Evolutionary conservation across 306 rosid species (phyloP).

Genomic region (Ziziphus jujuba): DNA sequence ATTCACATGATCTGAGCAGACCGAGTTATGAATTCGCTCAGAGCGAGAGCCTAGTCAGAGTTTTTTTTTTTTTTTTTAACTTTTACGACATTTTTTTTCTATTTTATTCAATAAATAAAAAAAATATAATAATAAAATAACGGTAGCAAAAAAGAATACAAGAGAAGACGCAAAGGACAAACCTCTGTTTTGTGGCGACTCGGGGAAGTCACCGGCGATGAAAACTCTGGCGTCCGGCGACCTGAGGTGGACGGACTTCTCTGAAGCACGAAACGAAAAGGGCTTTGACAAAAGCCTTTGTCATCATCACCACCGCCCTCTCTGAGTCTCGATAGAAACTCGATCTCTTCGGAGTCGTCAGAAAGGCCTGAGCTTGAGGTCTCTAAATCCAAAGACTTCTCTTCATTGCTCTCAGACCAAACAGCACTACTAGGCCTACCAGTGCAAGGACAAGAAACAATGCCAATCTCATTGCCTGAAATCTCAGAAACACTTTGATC

Average conservation of each 20-base stretch:
- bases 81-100: neutral
- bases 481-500: slow-evolving; percentile 10
- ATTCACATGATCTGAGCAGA: neutral
- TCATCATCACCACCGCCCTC: slow-evolving; percentile 25
- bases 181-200: slow-evolving; percentile 56
- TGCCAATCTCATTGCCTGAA: slow-evolving; percentile 8
- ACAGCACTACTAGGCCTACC: slow-evolving; percentile 54
- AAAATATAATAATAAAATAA: neutral
- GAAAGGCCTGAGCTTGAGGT: slow-evolving; percentile 43
- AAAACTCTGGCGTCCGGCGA: slow-evolving; percentile 60
- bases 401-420: slow-evolving; percentile 69
- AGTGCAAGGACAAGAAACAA: slow-evolving; percentile 33
- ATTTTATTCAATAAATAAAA: neutral
- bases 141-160: neutral
- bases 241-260: slow-evolving; percentile 42
- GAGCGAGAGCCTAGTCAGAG: neutral
- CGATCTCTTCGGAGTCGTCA: slow-evolving; percentile 35
- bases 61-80: neutral
- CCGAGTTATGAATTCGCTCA: slow-evolving; percentile 16
- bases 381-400: slow-evolving; percentile 46
- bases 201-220: slow-evolving; percentile 62
- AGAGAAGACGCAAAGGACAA: slow-evolving; percentile 24
- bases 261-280: slow-evolving; percentile 67
- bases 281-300: slow-evolving; percentile 48
- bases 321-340: slow-evolving; percentile 25